Conservation (phyloP, 2,329 filamentous ascomycete genomes). For the Venturia nashicola region DNA sequence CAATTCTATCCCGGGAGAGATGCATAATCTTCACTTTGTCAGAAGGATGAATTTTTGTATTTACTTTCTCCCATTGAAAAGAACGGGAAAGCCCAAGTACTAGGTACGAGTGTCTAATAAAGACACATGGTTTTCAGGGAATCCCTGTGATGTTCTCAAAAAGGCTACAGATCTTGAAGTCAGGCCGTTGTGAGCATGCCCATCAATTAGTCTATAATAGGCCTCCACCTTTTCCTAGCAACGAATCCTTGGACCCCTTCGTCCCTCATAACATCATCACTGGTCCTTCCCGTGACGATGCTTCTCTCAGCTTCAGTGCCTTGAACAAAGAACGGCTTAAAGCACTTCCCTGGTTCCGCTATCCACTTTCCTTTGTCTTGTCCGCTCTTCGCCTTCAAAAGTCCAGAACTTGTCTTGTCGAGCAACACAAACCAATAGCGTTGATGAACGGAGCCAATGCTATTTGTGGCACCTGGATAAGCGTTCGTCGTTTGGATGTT, state of each 20-base stretch:
- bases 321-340: conserved; percentile 9
- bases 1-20: too few species aligned
- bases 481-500: too few species aligned
- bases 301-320: conserved; percentile 11
- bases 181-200: not conserved
- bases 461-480: too few species aligned
- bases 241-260: conserved; percentile 9
- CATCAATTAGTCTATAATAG: conserved; percentile 4
- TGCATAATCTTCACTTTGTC: too few species aligned
- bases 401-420: conserved; percentile 47
- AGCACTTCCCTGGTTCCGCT: not conserved
- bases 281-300: conserved; percentile 8
- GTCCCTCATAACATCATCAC: conserved; percentile 9
- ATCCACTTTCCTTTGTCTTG: conserved; percentile 10
- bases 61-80: too few species aligned
- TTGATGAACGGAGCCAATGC: conserved; percentile 55
- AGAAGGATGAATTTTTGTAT: too few species aligned
- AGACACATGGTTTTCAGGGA: too few species aligned
- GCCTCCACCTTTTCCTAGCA: conserved; percentile 10
- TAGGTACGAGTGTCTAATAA: too few species aligned
- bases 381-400: conserved; percentile 23
- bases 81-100: too few species aligned
- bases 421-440: conserved; percentile 54
- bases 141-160: too few species aligned
- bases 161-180: not conserved